phyloP scores from a whole-genome alignment of 1,284 basidiomycete species.

The Thecaphora frezii region DNA sequence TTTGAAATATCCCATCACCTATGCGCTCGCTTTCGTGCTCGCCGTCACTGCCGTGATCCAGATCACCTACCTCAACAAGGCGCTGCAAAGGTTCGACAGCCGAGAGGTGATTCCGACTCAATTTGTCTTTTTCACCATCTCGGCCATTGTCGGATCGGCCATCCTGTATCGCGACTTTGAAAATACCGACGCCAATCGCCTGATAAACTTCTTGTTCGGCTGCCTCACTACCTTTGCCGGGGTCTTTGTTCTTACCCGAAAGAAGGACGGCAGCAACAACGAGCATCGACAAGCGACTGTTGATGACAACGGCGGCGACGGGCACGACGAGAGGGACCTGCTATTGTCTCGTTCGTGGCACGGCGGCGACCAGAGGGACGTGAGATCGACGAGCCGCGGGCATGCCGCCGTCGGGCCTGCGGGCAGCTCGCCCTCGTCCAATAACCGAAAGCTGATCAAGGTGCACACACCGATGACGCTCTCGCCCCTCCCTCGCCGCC shows the following conservation, averaged over 20 bases:
- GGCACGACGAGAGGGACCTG: constrained; percentile 2
- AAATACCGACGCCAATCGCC: constrained; percentile 65
- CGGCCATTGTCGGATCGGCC: constrained; percentile 86
- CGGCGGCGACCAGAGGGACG: constrained; percentile 3
- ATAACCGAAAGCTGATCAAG: background rate
- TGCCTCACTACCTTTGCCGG: constrained; percentile 80
- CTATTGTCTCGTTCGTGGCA: constrained; percentile 16
- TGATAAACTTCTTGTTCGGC: constrained; percentile 82
- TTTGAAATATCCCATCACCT: constrained; percentile 50
- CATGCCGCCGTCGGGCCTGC: too few relatives aligned
- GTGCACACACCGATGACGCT: background rate
- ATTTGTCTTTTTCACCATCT: constrained; percentile 76
- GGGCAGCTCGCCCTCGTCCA: background rate
- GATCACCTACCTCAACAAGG: constrained; percentile 80
- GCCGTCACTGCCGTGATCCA: constrained; percentile 80
- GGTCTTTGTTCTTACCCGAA: constrained; percentile 66
- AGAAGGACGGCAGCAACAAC: constrained; percentile 1
- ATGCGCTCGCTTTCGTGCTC: constrained; percentile 66
- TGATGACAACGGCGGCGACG: constrained; percentile 2
- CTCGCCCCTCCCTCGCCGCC: background rate
- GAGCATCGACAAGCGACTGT: constrained; percentile 1
- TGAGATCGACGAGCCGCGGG: background rate
- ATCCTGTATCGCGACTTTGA: constrained; percentile 92
- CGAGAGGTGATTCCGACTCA: constrained; percentile 69
- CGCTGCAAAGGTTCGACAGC: constrained; percentile 61